Base-by-base conservation (phyloP, 805 yeast species). In the Dipodascus geniculatus region DNA sequence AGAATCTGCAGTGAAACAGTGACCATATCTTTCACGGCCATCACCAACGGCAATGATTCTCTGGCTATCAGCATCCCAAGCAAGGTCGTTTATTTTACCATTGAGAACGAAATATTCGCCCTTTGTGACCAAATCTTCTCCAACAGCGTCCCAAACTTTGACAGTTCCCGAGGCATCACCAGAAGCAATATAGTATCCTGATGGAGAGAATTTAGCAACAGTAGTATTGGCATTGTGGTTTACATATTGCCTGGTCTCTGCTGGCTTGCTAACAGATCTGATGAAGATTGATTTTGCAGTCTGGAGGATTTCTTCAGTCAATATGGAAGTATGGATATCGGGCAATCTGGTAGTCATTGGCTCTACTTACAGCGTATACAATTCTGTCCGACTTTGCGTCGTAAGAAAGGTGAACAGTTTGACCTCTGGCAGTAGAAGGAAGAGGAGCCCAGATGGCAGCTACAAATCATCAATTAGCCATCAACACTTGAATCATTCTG, bases 21-120 rank as follows among this genome's bases (percentile, higher is more conserved):
- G 96, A 3, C 98, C 99, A 64, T 80, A 90, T 56, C 85, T 78
- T 61, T 89, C 96, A 60, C 84, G 84, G 51, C 98, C 99, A 60
- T 86, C 84, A 53, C 99, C 99, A 9, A 90, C 98, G 1, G 96
- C 96, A 64, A 93, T 87, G 52, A 93, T 72, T 60, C 99, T 78
- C 56, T 81, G 74, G 49, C 82, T 80, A 63, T 91, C 99, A 23
- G 83, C 83, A 67, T 93, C 98, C 98, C 98, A 91, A 1, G 87
- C 83, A 56, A 91, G 72, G 56, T 87, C 90, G 60, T 78, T 84
- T 63, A 93, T 81, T 4, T 86, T 78, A 2, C 96, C 96, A 42
- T 84, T 77, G 53, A 91, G 76, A 23, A 89, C 80, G 57, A 79
- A 85, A 65, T 81, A 86, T 61, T 89, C 96, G 54, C 89, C 83